Evolutionary conservation across 2,329 filamentous ascomycete species (phyloP), one percentile per base, ranked within the genome.

Genomic region (Aspergillus caelatus): DNA sequence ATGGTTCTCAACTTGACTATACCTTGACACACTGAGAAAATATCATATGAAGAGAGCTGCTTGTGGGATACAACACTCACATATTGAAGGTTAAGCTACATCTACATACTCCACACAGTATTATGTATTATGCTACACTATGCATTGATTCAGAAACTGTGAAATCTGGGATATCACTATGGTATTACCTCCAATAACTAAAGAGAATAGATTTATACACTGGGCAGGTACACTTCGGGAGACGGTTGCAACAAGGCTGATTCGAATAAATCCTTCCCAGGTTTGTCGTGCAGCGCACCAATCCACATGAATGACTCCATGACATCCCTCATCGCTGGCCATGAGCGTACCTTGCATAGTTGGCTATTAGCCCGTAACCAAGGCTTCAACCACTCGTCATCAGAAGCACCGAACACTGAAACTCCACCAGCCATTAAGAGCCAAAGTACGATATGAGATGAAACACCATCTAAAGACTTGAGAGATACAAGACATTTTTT

Each of bases 281-380:
- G n/a, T 30, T 28, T 2, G 21, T 61, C 58, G 30, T 61, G 41
- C 12, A 61, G 30, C 16, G 30, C 30, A 12, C 30, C 21, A 3
- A 61, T 50, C 52, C 59, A 61, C 16, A 61, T 21, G 12, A 48
- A 61, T 11, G 59, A 61, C 6, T 36, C 53, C 39, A 56, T 12
- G 5, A 56, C n/a, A 10, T 9, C 16, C 2, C 41, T 50, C 50
- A 46, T 56, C 1, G 19, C 50, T 3, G 14, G 2, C 59, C 59
- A 61, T 0, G 59, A 57, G n/a, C 10, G 19, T 4, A 61, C 30
- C 0, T 21, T 4, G 34, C 59, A 56, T 2, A 32, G 30, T 19
- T 46, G 30, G 2, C 48, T 21, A 9, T 61, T 36, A 48, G 32
- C 39, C 16, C 21, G 41, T 19, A 61, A 8, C 59, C 59, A 61